phyloP scores from a whole-genome alignment of 176 grass and related monocot genomes.

The Otatea glauca region DNA sequence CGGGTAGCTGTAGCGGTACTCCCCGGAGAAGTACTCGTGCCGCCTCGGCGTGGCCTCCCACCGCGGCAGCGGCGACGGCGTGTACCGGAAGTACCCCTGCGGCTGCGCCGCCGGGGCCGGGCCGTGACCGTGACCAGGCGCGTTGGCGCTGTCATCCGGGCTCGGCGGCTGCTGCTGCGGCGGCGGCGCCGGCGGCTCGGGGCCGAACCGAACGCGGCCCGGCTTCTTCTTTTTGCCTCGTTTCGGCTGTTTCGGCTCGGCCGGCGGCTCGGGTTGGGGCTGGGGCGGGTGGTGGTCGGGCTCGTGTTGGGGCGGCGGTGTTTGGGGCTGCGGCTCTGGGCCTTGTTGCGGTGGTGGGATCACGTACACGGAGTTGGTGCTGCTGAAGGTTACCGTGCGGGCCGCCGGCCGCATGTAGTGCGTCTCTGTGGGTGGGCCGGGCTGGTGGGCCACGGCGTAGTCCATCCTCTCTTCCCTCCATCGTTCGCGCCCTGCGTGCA shows the following conservation, averaged over 20 bases:
- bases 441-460: slow-evolving; percentile 40
- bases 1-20: slow-evolving; percentile 87
- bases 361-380: slow-evolving; percentile 51
- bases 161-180: slow-evolving; percentile 11
- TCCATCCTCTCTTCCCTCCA: slow-evolving; percentile 43
- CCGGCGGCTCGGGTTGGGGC: not conserved
- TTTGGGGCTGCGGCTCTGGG: too few relatives aligned
- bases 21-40: slow-evolving; percentile 87
- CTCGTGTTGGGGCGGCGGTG: not conserved
- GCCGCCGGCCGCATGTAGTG: slow-evolving; percentile 50
- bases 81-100: slow-evolving; percentile 57
- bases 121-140: not conserved
- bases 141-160: not conserved
- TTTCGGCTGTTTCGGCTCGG: slow-evolving; percentile 42
- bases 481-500: slow-evolving; percentile 54
- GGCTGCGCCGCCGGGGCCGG: not conserved
- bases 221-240: slow-evolving; percentile 52
- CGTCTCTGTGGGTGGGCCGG: slow-evolving; percentile 48
- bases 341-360: slow-evolving; percentile 42
- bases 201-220: slow-evolving; percentile 52
- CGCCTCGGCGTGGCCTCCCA: slow-evolving; percentile 76
- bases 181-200: slow-evolving; percentile 4
- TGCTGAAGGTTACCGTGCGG: slow-evolving; percentile 66
- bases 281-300: slow-evolving; percentile 22
- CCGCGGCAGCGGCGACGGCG: slow-evolving; percentile 77